A percentile compares a stretch with the other conserved stretches of the same genome.
phyloP scores from a whole-genome alignment of 768 basidiomycete genomes.

The Leccinellum albellum region DNA sequence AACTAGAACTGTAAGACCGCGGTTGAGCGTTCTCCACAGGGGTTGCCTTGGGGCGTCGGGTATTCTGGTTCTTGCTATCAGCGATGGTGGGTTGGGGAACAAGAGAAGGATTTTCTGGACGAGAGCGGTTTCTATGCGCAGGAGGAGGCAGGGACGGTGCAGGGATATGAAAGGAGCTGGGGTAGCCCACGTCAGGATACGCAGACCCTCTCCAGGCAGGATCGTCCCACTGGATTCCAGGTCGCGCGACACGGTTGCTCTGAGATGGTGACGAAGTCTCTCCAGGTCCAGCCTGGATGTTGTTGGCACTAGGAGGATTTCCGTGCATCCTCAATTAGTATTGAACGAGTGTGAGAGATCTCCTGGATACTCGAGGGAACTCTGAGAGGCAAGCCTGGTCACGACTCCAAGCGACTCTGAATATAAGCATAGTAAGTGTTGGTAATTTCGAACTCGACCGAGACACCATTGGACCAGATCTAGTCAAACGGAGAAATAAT shows the following conservation, averaged over 20 bases:
- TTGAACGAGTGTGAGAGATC: slow-evolving; percentile 12
- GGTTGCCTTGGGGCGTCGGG: slow-evolving; percentile 11
- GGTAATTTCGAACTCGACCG: slow-evolving; percentile 18
- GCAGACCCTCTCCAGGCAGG: background rate
- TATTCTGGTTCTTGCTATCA: background rate
- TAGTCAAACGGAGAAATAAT: background rate
- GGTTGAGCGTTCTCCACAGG: slow-evolving; percentile 22
- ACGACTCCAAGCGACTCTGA: background rate
- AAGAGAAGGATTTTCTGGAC: background rate
- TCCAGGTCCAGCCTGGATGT: slow-evolving; percentile 23
- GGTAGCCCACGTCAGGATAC: slow-evolving; percentile 6
- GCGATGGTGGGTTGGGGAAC: background rate
- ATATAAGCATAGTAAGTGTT: slow-evolving; percentile 7
- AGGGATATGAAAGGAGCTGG: slow-evolving; percentile 9
- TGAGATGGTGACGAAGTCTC: background rate
- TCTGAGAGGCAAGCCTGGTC: background rate
- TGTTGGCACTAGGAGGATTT: slow-evolving; percentile 8
- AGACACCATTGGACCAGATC: slow-evolving; percentile 3
- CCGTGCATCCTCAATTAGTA: slow-evolving; percentile 17
- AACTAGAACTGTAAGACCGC: slow-evolving; percentile 36
- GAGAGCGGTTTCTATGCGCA: background rate
- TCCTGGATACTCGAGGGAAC: slow-evolving; percentile 14
- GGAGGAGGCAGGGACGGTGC: slow-evolving; percentile 4
- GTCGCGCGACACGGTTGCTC: background rate
- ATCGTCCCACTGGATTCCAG: background rate